phyloP scores from a whole-genome alignment of 1,284 basidiomycete species.

The Amylostereum chailletii region DNA sequence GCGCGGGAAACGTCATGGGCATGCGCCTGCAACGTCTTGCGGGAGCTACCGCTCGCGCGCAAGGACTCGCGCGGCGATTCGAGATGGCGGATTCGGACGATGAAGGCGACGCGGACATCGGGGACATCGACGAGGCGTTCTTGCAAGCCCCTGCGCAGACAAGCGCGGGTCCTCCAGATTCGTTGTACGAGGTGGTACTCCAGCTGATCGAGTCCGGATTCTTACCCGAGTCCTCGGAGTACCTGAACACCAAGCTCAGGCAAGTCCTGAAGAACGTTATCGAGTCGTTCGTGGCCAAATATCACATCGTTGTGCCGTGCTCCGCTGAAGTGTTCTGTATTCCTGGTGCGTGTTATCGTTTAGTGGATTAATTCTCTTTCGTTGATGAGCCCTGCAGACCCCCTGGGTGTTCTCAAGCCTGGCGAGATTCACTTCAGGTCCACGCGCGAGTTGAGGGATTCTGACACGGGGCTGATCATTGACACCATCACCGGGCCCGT shows the following conservation, averaged over 20 bases:
- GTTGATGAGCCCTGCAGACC: background rate
- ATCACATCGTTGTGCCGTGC: background rate
- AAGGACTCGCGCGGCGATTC: constrained; percentile 37
- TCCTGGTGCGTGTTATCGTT: background rate
- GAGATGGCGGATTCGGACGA: constrained; percentile 21
- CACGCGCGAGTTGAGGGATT: background rate
- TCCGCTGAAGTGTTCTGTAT: background rate
- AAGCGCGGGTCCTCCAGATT: background rate
- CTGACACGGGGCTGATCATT: background rate
- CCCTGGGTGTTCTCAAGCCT: background rate
- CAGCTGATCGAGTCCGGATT: background rate
- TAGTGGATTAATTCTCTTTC: no score
- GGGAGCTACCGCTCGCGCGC: constrained; percentile 38
- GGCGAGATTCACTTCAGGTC: background rate
- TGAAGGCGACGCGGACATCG: constrained; percentile 14
- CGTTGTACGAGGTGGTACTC: background rate
- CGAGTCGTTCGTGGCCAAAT: background rate
- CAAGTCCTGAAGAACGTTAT: background rate
- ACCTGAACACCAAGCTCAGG: background rate
- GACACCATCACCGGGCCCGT: background rate
- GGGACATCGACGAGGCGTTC: background rate
- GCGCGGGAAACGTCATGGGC: constrained; percentile 34
- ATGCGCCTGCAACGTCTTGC: constrained; percentile 36
- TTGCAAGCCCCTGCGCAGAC: background rate
- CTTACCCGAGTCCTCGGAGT: background rate